Percentiles rank a stretch among this genome's conserved stretches.
phyloP scores from a whole-genome alignment of 2,329 filamentous ascomycete genomes.

The Xylariales sp. region DNA sequence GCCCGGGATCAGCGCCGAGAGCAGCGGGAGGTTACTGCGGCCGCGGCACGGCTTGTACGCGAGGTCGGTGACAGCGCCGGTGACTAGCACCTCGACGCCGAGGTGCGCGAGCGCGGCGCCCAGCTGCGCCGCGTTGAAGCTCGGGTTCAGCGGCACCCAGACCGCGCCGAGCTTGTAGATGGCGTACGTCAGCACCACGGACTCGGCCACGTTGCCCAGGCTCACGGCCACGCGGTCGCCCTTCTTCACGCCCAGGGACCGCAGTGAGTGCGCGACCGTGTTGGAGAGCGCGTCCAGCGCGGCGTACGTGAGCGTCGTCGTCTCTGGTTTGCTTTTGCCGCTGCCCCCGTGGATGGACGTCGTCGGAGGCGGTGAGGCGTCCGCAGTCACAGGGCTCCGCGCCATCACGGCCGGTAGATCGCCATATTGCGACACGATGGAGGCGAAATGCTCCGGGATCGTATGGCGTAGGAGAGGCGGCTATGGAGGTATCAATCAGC shows the following conservation, averaged over 20 bases:
- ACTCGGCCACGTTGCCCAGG: conserved; percentile 86
- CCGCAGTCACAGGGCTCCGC: conserved; percentile 55
- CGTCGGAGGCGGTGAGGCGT: conserved; percentile 36
- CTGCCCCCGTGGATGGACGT: neutral
- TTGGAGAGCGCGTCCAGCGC: conserved; percentile 81
- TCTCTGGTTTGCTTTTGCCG: conserved; percentile 59
- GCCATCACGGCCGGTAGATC: conserved; percentile 70
- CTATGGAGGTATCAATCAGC: conserved; percentile 54
- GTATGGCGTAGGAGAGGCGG: conserved; percentile 75
- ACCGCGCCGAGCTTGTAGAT: conserved; percentile 95
- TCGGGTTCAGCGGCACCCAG: conserved; percentile 91
- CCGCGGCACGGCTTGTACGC: conserved; percentile 71
- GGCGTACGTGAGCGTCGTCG: conserved; percentile 78
- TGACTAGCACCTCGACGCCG: conserved; percentile 77
- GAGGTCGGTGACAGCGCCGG: conserved; percentile 88
- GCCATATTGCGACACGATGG: conserved; percentile 71
- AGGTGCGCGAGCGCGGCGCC: conserved; percentile 82
- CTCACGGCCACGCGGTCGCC: conserved; percentile 88
- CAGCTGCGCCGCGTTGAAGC: conserved; percentile 85
- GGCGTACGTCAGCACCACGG: conserved; percentile 86
- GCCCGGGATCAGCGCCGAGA: conserved; percentile 58
- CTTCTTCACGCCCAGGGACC: conserved; percentile 77
- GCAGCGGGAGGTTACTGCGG: conserved; percentile 63
- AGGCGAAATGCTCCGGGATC: conserved; percentile 77
- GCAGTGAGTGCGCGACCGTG: conserved; percentile 76